phyloP scores from a whole-genome alignment of 768 basidiomycete species.

The Suillus subaureus region DNA sequence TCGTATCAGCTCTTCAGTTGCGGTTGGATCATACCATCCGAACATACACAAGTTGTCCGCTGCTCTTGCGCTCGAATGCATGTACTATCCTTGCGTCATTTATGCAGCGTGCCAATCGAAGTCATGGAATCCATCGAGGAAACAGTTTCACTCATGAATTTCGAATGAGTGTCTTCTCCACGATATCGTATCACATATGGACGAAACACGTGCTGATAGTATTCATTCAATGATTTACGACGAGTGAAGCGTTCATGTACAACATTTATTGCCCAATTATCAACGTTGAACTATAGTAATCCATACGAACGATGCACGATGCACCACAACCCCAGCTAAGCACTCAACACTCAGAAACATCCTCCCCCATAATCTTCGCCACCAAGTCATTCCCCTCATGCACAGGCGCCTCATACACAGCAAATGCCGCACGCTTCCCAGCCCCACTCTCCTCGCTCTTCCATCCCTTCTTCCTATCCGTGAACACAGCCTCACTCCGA shows the following conservation, averaged over 20 bases:
- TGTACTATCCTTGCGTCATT: no score
- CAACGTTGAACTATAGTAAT: background rate
- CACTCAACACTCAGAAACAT: slow-evolving; percentile 19
- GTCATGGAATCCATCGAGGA: background rate
- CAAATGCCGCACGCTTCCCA: slow-evolving; percentile 61
- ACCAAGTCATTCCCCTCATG: slow-evolving; percentile 69
- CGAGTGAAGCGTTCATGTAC: background rate
- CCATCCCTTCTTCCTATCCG: slow-evolving; percentile 74
- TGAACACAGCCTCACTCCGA: slow-evolving; percentile 72
- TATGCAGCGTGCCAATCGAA: background rate
- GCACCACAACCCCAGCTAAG: background rate
- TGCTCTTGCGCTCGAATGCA: background rate
- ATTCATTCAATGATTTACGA: background rate
- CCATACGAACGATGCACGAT: background rate
- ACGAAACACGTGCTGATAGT: background rate
- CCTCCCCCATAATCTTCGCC: slow-evolving; percentile 66
- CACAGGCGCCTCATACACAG: slow-evolving; percentile 71
- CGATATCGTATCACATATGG: background rate
- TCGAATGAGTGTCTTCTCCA: background rate
- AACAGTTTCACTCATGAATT: background rate
- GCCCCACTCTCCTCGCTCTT: slow-evolving; percentile 39
- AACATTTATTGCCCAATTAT: background rate
- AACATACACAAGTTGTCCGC: background rate
- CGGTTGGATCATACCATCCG: no score
- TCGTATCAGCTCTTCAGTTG: background rate